phyloP scores from a whole-genome alignment of 2,329 filamentous ascomycete genomes.

The Xenoacremonium recifei region DNA sequence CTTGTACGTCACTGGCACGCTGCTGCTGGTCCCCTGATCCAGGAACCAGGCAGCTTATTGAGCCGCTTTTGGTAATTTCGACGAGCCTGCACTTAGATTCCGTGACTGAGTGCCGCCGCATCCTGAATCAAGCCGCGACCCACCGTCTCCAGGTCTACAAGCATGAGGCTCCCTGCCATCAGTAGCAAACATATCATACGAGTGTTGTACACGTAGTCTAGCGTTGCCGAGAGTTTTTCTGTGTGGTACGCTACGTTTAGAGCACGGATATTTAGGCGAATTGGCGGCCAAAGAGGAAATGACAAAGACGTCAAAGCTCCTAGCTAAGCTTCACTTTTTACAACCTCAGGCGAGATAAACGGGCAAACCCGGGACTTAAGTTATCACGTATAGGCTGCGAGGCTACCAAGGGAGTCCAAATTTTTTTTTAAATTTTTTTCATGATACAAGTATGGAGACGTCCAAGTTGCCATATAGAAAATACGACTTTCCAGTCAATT shows the following conservation, averaged over 20 bases:
- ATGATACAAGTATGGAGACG: no score
- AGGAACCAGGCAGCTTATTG: neutral
- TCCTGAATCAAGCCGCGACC: constrained; percentile 1
- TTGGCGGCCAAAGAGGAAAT: no score
- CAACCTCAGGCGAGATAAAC: constrained; percentile 13
- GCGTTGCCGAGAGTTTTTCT: constrained; percentile 13
- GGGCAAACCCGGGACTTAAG: constrained; percentile 12
- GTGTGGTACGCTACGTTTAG: constrained; percentile 11
- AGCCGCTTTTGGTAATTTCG: neutral
- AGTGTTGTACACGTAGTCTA: constrained; percentile 19
- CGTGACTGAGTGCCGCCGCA: neutral
- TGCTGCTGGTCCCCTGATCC: neutral
- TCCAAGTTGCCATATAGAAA: no score
- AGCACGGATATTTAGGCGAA: constrained; percentile 17
- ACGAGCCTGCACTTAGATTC: constrained; percentile 1
- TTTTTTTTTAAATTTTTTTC: no score
- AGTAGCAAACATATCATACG: constrained; percentile 18
- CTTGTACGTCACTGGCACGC: constrained; percentile 8
- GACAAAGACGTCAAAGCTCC: constrained; percentile 22
- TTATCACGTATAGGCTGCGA: neutral
- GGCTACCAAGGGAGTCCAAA: neutral
- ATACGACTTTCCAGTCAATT: no score
- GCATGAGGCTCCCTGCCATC: no score
- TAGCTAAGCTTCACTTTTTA: constrained; percentile 5
- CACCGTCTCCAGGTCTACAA: constrained; percentile 10